phyloP scores from a whole-genome alignment of 2,329 filamentous ascomycete genomes.

The Penicillium capsulatum region DNA sequence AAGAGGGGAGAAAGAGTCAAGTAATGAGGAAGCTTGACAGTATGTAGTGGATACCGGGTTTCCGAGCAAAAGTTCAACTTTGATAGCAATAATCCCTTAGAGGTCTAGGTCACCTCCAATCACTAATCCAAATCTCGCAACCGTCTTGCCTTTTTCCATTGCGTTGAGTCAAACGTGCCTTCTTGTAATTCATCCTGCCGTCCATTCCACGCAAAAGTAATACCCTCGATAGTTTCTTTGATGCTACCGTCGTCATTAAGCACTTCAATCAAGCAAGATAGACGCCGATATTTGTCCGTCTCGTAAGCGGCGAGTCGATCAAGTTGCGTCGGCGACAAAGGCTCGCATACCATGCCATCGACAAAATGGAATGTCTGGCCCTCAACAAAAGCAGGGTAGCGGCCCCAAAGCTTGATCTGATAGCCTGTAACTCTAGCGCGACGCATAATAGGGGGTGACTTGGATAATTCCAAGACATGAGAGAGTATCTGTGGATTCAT shows the following conservation, averaged over 20 bases:
- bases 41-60: no score
- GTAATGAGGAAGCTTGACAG: no score
- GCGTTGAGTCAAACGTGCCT: no score
- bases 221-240: neutral
- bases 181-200: neutral
- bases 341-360: slow-evolving; percentile 9
- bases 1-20: no score
- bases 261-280: slow-evolving; percentile 8
- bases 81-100: no score
- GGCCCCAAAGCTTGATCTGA: slow-evolving; percentile 8
- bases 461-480: slow-evolving; percentile 4
- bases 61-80: no score
- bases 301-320: slow-evolving; percentile 12
- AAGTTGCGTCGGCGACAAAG: slow-evolving; percentile 4
- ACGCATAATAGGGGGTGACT: neutral
- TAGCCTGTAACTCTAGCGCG: slow-evolving; percentile 10
- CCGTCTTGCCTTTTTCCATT: no score
- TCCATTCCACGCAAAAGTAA: neutral
- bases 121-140: no score
- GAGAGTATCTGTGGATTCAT: slow-evolving; percentile 10
- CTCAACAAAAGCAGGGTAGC: slow-evolving; percentile 12
- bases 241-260: neutral
- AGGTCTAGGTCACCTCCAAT: no score
- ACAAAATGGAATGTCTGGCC: slow-evolving; percentile 3
- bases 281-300: slow-evolving; percentile 6